A percentile compares a stretch with the other conserved stretches of the same genome.
Conservation (phyloP, 805 yeast genomes). For the Nakazawaea ishiwadae region DNA sequence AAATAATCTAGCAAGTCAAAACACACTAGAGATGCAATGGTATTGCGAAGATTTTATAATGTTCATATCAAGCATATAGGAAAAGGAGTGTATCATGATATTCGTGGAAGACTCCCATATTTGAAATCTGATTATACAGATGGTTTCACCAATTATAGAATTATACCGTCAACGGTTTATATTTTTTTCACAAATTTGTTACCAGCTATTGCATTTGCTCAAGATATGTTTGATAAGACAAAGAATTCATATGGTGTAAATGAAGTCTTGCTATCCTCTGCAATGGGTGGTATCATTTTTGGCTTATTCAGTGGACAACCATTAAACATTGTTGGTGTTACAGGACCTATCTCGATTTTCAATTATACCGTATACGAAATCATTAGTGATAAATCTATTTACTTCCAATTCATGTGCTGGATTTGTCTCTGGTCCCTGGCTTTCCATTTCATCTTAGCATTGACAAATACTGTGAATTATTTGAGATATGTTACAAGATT, state of each 20-base stretch:
- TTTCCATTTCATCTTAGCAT: conserved; percentile 69
- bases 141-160: conserved; percentile 72
- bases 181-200: conserved; percentile 86
- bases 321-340: conserved; percentile 91
- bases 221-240: conserved; percentile 94
- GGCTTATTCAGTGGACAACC: conserved; percentile 90
- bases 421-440: conserved; percentile 86
- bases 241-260: conserved; percentile 85
- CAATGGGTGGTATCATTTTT: conserved; percentile 85
- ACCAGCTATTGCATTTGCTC: conserved; percentile 95
- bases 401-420: conserved; percentile 96
- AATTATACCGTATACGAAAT: conserved; percentile 84
- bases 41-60: conserved; percentile 1
- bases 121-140: conserved; percentile 79
- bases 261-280: conserved; percentile 79
- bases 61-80: conserved; percentile 27
- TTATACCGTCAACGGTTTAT: conserved; percentile 76
- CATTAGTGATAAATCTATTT: conserved; percentile 50
- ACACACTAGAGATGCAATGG: not conserved
- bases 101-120: conserved; percentile 52
- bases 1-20: too few relatives aligned
- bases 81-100: conserved; percentile 50
- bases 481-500: conserved; percentile 71
- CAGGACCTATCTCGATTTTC: conserved; percentile 93
- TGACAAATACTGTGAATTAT: conserved; percentile 61